A percentile compares a stretch with the other conserved stretches of the same genome.
These are phyloP conservation scores for Alternaria consortialis DNA, from an alignment of 2,329 filamentous ascomycete genomes.

Conservation along the genomic window DNA sequence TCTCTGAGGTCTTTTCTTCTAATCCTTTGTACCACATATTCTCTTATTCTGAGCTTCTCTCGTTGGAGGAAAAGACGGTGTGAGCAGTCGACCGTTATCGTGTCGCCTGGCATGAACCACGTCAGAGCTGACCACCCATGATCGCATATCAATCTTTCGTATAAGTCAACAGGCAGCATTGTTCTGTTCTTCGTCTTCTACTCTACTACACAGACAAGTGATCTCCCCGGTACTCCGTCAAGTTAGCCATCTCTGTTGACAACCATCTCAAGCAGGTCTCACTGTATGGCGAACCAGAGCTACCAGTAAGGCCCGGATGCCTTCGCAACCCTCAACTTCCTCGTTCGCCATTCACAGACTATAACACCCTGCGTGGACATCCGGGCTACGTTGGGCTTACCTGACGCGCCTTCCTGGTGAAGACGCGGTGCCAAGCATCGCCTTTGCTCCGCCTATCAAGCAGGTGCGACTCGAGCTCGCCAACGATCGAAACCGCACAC, in stretches of 20 bases:
- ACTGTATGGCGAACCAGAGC: background rate
- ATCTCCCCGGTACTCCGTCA: background rate
- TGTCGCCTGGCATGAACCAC: background rate
- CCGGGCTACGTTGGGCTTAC: background rate
- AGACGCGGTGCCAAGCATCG: conserved; percentile 4
- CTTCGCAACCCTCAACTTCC: background rate
- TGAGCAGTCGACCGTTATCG: background rate
- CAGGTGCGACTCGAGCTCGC: background rate
- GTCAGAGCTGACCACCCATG: background rate
- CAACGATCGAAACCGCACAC: too few species aligned
- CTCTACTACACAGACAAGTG: background rate
- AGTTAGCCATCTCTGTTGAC: background rate
- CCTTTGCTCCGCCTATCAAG: background rate
- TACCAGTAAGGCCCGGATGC: background rate
- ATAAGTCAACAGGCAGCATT: background rate
- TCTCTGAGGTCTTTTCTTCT: background rate
- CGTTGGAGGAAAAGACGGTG: background rate
- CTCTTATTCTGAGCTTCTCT: background rate
- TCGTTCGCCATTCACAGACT: background rate
- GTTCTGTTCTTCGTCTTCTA: background rate
- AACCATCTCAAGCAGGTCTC: background rate
- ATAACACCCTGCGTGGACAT: background rate
- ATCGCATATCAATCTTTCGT: background rate
- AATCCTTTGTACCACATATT: background rate
- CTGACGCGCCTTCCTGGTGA: conserved; percentile 1